A percentile compares a stretch with the other conserved stretches of the same genome.
These are phyloP conservation scores for Claviceps pazoutovae DNA, from an alignment of 2,329 filamentous ascomycete species.

Conservation along the genomic window DNA sequence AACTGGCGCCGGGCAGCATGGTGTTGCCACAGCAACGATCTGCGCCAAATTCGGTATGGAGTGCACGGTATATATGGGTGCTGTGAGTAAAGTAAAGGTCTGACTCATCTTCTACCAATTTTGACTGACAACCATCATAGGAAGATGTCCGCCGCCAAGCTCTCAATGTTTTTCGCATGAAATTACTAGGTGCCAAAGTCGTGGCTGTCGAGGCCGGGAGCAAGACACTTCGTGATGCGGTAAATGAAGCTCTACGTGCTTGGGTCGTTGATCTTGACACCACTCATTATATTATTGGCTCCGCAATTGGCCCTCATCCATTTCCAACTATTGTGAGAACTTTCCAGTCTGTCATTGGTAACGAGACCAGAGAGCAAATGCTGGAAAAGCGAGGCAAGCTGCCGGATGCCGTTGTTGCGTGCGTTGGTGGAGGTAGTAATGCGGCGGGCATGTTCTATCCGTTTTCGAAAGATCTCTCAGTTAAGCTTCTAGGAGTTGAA, in stretches of 20 bases:
- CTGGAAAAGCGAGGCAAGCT: conserved; percentile 70
- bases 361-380: conserved; percentile 91
- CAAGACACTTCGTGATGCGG: conserved; percentile 68
- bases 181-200: conserved; percentile 83
- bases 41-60: conserved; percentile 98
- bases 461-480: conserved; percentile 70
- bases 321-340: conserved; percentile 96
- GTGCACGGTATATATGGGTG: conserved; percentile 97
- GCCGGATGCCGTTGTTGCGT: conserved; percentile 90
- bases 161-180: conserved; percentile 97
- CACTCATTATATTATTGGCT: conserved; percentile 97
- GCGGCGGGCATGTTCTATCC: conserved; percentile 98
- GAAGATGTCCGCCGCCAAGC: conserved; percentile 95
- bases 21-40: conserved; percentile 92
- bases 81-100: conserved; percentile 27
- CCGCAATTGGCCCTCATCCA: conserved; percentile 91
- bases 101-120: not conserved
- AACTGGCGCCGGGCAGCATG: conserved; percentile 93
- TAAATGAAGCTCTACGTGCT: conserved; percentile 87
- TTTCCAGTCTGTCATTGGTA: conserved; percentile 92
- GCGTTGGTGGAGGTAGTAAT: conserved; percentile 90
- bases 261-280: conserved; percentile 91
- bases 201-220: conserved; percentile 86
- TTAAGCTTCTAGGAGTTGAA: conserved; percentile 87
- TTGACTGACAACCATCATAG: conserved; percentile 16